Evolutionary conservation across 306 rosid species (phyloP), one percentile per base, ranked within the genome.

Genomic region (Citrullus colocynthis): DNA sequence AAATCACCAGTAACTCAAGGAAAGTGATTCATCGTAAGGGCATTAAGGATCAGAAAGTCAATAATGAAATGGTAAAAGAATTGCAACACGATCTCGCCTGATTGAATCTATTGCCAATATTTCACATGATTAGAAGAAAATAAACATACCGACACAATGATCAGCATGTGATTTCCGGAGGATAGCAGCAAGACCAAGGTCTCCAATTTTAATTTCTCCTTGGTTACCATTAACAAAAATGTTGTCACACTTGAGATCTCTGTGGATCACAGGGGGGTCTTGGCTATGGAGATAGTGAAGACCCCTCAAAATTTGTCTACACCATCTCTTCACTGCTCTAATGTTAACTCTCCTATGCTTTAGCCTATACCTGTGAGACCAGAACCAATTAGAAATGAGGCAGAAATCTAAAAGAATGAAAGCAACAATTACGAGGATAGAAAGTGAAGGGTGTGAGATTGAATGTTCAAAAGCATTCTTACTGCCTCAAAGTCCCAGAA

Each of bases 221-320:
- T 90, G 97, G 81, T 94, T 90, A 34, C 98, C 98, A 91, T 94
- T 94, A 30, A 91, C 85, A 79, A 94, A 91, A 82, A 94, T 91
- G 76, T 94, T 94, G 81, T 94, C 98, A 83, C 97, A 94, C 82
- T 94, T 94, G 67, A 94, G 98, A 89, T 94, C 98, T 90, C 97
- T 90, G 80, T 94, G 98, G 78, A 94, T 91, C 86, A 94, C 95
- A 63, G 96, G 97, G 39, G 98, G 98, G 71, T 91, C 90, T 60
- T 82, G 98, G 85, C 91, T 90, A 83, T 94, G 98, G 39, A 94
- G 93, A 87, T 91, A 94, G 63, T 79, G 86, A 85, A 94, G 98
- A 80, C 96, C 98, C 51, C 78, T 84, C 81, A 94, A 81, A 89
- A 94, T 94, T 91, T 94, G 98, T 74, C 98, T 86, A 77, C 98